Evolutionary conservation across 495 filamentous ascomycete species (phyloP).

Genomic region (Neurospora sp.): DNA sequence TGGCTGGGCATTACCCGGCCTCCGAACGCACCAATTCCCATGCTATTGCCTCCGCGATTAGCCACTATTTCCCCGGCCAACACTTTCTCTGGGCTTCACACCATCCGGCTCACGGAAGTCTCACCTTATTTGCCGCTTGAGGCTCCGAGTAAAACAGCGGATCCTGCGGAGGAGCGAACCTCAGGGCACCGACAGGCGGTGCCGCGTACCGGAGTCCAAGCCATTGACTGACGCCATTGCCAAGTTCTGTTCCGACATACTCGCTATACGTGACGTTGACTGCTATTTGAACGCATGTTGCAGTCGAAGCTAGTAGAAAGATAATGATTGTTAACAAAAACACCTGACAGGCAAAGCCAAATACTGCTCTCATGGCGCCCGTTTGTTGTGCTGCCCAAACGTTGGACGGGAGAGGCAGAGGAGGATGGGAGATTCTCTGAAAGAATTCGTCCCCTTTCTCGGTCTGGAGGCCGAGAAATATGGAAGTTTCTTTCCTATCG

Average conservation of each 20-base stretch:
- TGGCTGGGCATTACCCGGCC: conserved; percentile 31
- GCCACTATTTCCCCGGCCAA: conserved; percentile 11
- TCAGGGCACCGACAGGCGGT: conserved; percentile 24
- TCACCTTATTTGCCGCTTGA: conserved; percentile 22
- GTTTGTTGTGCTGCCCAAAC: not conserved
- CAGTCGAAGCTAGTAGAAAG: not conserved
- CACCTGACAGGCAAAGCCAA: not conserved
- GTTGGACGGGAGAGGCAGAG: not conserved
- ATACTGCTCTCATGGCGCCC: not conserved
- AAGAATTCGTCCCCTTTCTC: not conserved
- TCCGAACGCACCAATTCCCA: conserved; percentile 40
- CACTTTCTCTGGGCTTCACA: not conserved
- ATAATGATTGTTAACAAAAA: not conserved
- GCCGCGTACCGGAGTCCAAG: conserved; percentile 35
- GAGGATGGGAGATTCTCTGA: not conserved
- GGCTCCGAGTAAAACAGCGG: conserved; percentile 14
- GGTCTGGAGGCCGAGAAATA: not conserved
- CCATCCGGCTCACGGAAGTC: not conserved
- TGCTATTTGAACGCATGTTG: not conserved
- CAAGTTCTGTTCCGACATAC: conserved; percentile 21
- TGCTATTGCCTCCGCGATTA: conserved; percentile 17
- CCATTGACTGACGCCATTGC: conserved; percentile 26
- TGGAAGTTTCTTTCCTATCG: not conserved
- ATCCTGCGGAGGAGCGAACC: conserved; percentile 27
- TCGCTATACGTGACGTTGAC: conserved; percentile 31